Base-by-base conservation (phyloP, 805 yeast genomes). In the Saccharomycopsis capsularis region DNA sequence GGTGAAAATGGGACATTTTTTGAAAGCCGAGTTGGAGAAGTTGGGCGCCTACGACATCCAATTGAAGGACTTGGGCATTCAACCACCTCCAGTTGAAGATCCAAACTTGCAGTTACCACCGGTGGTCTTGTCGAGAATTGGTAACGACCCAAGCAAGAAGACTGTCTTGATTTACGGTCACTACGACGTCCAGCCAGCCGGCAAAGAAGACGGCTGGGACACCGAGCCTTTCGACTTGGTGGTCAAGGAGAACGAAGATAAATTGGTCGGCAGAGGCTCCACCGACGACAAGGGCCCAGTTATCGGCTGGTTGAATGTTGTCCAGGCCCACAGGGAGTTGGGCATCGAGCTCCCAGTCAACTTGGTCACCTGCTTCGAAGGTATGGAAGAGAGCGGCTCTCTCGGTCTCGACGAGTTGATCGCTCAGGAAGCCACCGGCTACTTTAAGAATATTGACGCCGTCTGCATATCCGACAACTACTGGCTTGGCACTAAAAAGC, bases 221-320 rank as follows among this genome's bases (percentile, higher is more conserved):
- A 78, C 93, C 39, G 96, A 90, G 55, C 99, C 99, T 7, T 93
- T 93, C 68, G 71, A 69, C 48, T 69, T 93, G 61, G 74, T 76
- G 54, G 69, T 71, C 44, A 68, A 70, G 51, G 86, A 81, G 63
- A 78, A 78, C 56, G 82, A 79, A 55, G 83, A 73, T 44, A 74
- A 83, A 55, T 71, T 93, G 60, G 79, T 77, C 60, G 99, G 97
- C 43, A 81, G 99, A 68, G 99, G 99, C 40, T 72, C 96, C 19
- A 85, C 97, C 38, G 99, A 93, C 64, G 99, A 93, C 65, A 93
- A 95, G 68, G 99, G 99, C 29, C 99, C 99, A 34, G 95, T 93
- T 40, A 73, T 90, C 59, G 97, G 96, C 47, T 93, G 99, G 99
- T 76, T 93, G 64, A 91, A 93, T 64, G 83, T 82, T 37, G 74